Evolutionary conservation across 306 rosid species (phyloP).

Genomic region (Citrullus mucosospermus): DNA sequence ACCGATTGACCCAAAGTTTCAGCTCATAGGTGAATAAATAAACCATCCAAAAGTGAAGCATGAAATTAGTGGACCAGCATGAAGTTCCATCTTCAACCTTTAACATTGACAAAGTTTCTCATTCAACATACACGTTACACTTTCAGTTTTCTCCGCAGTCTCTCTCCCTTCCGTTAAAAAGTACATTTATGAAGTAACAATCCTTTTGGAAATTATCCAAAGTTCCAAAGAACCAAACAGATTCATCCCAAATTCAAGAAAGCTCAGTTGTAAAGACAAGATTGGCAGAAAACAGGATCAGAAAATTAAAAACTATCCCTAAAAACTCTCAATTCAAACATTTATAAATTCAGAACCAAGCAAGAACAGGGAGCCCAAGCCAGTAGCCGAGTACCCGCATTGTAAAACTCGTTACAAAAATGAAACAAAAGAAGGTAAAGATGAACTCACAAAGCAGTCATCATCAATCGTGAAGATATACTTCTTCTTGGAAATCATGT

Average conservation of each 20-base stretch:
- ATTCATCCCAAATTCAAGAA: not conserved
- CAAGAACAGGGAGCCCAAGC: not conserved
- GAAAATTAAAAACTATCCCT: not conserved
- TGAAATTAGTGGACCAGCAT: not conserved
- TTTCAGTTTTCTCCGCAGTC: too few species aligned
- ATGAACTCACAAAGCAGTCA: slow-evolving; percentile 61
- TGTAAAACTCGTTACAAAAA: not conserved
- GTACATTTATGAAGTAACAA: not conserved
- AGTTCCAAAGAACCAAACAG: not conserved
- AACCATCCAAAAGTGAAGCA: not conserved
- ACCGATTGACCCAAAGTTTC: too few species aligned
- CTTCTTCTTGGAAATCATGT: slow-evolving; percentile 61
- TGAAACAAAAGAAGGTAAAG: not conserved
- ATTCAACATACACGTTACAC: not conserved
- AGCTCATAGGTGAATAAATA: too few species aligned
- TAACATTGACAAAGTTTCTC: not conserved
- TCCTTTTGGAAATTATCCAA: not conserved
- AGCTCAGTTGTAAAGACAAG: not conserved
- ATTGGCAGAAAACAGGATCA: not conserved
- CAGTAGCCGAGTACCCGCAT: not conserved
- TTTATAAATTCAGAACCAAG: not conserved
- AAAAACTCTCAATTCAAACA: not conserved
- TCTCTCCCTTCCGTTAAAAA: too few species aligned
- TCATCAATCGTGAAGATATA: slow-evolving; percentile 81
- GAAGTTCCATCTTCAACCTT: not conserved